Conservation (phyloP, 2,329 filamentous ascomycete genomes). For the Achaetomium macrosporum region DNA sequence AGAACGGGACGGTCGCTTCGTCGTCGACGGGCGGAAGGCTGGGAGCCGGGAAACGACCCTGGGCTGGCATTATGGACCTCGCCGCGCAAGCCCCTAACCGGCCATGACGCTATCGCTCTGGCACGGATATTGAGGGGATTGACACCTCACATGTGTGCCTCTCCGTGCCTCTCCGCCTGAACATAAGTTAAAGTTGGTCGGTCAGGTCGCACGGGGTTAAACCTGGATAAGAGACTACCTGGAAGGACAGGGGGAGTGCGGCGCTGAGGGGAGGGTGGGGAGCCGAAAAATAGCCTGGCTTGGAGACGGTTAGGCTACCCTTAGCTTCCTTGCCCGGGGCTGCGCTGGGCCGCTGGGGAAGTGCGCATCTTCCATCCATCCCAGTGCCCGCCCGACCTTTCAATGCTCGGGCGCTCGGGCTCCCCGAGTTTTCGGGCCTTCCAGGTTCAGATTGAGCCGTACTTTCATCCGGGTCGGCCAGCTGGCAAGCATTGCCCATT, state of each 20-base stretch:
- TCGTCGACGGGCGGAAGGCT: conserved; percentile 25
- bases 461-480: too few relatives aligned
- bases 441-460: too few relatives aligned
- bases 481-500: too few relatives aligned
- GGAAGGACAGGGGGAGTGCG: conserved; percentile 2
- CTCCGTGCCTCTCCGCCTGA: conserved; percentile 12
- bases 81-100: conserved; percentile 24
- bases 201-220: conserved; percentile 11
- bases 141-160: conserved; percentile 19
- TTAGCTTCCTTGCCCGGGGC: too few relatives aligned
- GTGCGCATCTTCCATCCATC: too few relatives aligned
- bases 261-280: neutral
- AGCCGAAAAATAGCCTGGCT: too few relatives aligned
- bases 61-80: conserved; percentile 24
- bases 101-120: conserved; percentile 22
- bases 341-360: too few relatives aligned
- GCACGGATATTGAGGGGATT: conserved; percentile 12
- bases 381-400: too few relatives aligned
- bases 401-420: too few relatives aligned
- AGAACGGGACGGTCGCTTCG: conserved; percentile 25
- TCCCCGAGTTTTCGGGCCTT: too few relatives aligned
- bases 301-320: too few relatives aligned
- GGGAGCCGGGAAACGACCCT: conserved; percentile 20
- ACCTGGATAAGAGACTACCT: conserved; percentile 8
- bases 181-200: neutral